Evolutionary conservation across 805 yeast species (phyloP).

Genomic region (Yamadazyma scolyti): DNA sequence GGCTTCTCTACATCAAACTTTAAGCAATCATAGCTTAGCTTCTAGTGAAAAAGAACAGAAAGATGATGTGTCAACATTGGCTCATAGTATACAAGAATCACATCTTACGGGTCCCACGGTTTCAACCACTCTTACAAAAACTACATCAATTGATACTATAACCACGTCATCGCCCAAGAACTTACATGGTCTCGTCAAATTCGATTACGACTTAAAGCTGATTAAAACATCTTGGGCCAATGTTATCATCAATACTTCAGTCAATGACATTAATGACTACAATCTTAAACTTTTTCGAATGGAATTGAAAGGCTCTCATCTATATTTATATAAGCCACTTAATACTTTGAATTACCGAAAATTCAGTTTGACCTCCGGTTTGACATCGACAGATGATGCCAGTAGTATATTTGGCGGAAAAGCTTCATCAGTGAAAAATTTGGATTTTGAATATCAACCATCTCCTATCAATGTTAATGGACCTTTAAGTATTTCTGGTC

Average conservation of each 20-base stretch:
- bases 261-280: conserved; percentile 25
- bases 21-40: conserved; percentile 5
- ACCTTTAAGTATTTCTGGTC: conserved; percentile 4
- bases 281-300: conserved; percentile 53
- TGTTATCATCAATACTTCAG: conserved; percentile 26
- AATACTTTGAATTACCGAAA: conserved; percentile 41
- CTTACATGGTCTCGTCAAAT: conserved; percentile 5
- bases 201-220: conserved; percentile 28
- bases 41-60: too few relatives aligned
- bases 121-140: background rate
- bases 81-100: conserved; percentile 2
- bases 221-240: conserved; percentile 37
- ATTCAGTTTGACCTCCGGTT: conserved; percentile 15
- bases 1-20: conserved; percentile 6
- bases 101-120: too few relatives aligned
- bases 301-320: conserved; percentile 64
- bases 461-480: conserved; percentile 4
- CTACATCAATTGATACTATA: background rate
- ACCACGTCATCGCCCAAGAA: background rate
- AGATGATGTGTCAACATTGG: conserved; percentile 3
- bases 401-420: conserved; percentile 1
- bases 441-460: conserved; percentile 6
- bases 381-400: conserved; percentile 4
- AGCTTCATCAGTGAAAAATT: conserved; percentile 1
- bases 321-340: conserved; percentile 60